These are phyloP conservation scores for Candida patagonica DNA, from an alignment of 805 yeast species.

Conservation along the genomic window DNA sequence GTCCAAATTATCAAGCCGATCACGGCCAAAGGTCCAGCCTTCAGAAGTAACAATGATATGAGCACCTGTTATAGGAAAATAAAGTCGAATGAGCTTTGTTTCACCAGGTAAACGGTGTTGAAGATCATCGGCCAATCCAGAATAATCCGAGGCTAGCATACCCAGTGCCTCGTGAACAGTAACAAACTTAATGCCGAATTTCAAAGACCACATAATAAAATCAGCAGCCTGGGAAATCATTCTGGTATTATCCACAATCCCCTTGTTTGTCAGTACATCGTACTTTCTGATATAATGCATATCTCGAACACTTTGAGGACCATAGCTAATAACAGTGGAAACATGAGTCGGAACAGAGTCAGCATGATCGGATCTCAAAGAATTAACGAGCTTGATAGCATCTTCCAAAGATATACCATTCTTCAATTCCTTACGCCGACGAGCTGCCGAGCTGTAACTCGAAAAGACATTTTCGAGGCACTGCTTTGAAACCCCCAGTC, in stretches of 20 bases:
- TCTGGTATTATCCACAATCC: no score
- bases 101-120: neutral
- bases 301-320: no score
- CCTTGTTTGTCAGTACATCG: no score
- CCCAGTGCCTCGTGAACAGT: slow-evolving; percentile 7
- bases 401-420: neutral
- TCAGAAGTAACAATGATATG: neutral
- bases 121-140: neutral
- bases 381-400: neutral
- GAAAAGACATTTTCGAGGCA: neutral
- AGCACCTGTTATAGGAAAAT: neutral
- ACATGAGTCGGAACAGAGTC: slow-evolving; percentile 3
- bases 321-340: slow-evolving; percentile 5
- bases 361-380: neutral
- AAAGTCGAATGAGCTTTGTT: neutral
- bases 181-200: slow-evolving; percentile 1
- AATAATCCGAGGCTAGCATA: slow-evolving; percentile 3
- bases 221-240: slow-evolving; percentile 4
- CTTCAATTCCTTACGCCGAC: neutral
- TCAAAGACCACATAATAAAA: slow-evolving; percentile 7
- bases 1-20: neutral
- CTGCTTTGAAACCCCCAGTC: neutral
- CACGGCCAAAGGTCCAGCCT: neutral
- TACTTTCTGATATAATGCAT: no score
- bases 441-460: neutral